These are phyloP conservation scores for Camelina laxa DNA, from an alignment of 345 rosid species.

Conservation along the genomic window DNA sequence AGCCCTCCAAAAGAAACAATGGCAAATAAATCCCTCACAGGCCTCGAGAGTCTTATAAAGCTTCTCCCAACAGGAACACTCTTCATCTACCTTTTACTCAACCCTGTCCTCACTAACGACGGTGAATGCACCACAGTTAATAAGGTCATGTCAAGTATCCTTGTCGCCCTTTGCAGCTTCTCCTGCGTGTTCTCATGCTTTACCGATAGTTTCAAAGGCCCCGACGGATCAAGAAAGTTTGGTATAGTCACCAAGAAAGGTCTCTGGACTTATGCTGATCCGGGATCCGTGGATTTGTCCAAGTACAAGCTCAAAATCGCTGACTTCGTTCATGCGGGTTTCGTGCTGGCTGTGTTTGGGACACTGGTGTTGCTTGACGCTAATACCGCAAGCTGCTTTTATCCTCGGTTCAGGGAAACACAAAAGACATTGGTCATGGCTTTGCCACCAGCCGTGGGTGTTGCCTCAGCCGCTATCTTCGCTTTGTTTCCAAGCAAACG, in stretches of 20 bases:
- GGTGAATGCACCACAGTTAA: slow-evolving; percentile 62
- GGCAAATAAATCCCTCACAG: slow-evolving; percentile 52
- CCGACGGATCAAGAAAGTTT: slow-evolving; percentile 54
- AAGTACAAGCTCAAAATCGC: slow-evolving; percentile 56
- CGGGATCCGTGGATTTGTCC: slow-evolving; percentile 54
- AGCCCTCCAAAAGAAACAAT: slow-evolving; percentile 35
- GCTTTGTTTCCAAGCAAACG: slow-evolving; percentile 72
- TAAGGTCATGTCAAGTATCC: slow-evolving; percentile 59
- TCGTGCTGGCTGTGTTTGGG: slow-evolving; percentile 60
- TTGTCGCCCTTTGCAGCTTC: slow-evolving; percentile 65
- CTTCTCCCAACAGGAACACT: slow-evolving; percentile 93
- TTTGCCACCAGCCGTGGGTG: slow-evolving; percentile 72
- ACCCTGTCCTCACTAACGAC: slow-evolving; percentile 72
- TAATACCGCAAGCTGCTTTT: slow-evolving; percentile 67
- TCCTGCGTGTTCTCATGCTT: slow-evolving; percentile 71
- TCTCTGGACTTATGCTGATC: slow-evolving; percentile 54
- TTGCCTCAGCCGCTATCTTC: slow-evolving; percentile 54
- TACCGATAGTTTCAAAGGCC: slow-evolving; percentile 71
- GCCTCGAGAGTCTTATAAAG: slow-evolving; percentile 73
- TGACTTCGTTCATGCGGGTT: slow-evolving; percentile 69
- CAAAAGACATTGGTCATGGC: slow-evolving; percentile 62
- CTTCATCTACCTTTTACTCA: slow-evolving; percentile 78
- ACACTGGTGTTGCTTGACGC: slow-evolving; percentile 62
- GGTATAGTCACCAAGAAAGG: slow-evolving; percentile 69
- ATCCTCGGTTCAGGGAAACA: slow-evolving; percentile 56